Evolutionary conservation across 768 basidiomycete genomes (phyloP).

Genomic region (Royoungia palumana): DNA sequence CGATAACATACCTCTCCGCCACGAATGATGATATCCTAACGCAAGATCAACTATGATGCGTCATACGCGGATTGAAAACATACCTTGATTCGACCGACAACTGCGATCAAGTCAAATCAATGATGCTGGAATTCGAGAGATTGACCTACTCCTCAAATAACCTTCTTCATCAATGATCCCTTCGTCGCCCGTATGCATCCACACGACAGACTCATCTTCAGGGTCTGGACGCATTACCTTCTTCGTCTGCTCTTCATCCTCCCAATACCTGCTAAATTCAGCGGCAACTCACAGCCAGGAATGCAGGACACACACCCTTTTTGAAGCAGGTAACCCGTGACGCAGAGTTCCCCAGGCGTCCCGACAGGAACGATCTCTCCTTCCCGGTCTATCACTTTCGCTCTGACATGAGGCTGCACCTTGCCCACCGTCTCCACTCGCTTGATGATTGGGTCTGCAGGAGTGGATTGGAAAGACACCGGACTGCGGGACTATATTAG

Average conservation of each 20-base stretch:
- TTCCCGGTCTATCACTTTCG: constrained; percentile 60
- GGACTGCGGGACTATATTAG: constrained; percentile 45
- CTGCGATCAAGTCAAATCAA: constrained; percentile 34
- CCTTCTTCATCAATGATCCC: constrained; percentile 80
- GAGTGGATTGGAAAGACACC: constrained; percentile 78
- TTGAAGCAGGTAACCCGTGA: constrained; percentile 75
- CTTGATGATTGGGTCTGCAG: constrained; percentile 64
- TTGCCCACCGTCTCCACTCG: constrained; percentile 82
- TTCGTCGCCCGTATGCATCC: constrained; percentile 86
- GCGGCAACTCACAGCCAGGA: background rate
- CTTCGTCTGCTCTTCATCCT: constrained; percentile 63
- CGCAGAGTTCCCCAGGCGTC: constrained; percentile 69
- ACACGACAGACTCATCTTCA: constrained; percentile 53
- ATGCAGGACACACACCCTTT: constrained; percentile 51
- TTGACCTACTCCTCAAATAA: constrained; percentile 60
- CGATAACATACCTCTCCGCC: constrained; percentile 64
- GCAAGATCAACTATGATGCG: constrained; percentile 1
- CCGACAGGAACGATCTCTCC: constrained; percentile 67
- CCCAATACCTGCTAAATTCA: constrained; percentile 60
- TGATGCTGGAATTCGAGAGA: background rate
- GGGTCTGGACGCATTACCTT: constrained; percentile 50
- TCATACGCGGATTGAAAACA: constrained; percentile 1
- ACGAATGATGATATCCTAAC: constrained; percentile 78
- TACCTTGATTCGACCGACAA: constrained; percentile 78
- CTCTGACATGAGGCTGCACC: constrained; percentile 72